Base-by-base conservation (phyloP, 257 asterid species). In the Lantana camara region DNA sequence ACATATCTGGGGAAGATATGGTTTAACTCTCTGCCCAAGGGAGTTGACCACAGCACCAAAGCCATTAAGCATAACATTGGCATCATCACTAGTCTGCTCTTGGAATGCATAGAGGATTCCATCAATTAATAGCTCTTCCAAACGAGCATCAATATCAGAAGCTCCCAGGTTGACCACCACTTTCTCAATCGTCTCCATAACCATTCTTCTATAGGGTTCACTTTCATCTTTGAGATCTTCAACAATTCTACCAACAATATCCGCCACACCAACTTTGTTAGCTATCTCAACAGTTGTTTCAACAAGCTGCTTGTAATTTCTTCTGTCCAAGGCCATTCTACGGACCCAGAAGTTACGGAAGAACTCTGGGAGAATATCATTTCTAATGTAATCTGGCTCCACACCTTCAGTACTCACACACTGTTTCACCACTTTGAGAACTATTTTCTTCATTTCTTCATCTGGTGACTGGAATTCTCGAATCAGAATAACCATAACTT, bases 391-490 rank as follows among this genome's bases (percentile, higher is more conserved):
- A 42, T 82, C 96, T 1, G 96, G 69, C 77, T 90, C 96, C 60
- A 90, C 97, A 37, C 97, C 97, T 80, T 90, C 97, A 8, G 97
- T 90, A 63, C 97, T 81, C 78, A 90, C 97, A 61, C 97, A 90
- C 76, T 90, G 96, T 78, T 90, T 90, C 75, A 90, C 96, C 74
- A 90, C 97, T 80, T 90, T 90, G 75, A 90, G 76, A 73, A 90
- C 97, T 73, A 90, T 90, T 73, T 90, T 90, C 80, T 90, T 90
- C 96, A 90, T 90, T 80, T 90, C 97, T 75, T 90, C 97, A 47
- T 87, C 97, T 21, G 97, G 97, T 7, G 97, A 90, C 74, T 90
- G 97, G 70, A 90, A 90, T 67, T 90, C 97, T 13, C 96, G 91
- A 42, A 90, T 90, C 72, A 90, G 80, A 74, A 87, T 76, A 44